Base-by-base conservation (phyloP, 2,329 filamentous ascomycete species). In the Penicillium crustosum region DNA sequence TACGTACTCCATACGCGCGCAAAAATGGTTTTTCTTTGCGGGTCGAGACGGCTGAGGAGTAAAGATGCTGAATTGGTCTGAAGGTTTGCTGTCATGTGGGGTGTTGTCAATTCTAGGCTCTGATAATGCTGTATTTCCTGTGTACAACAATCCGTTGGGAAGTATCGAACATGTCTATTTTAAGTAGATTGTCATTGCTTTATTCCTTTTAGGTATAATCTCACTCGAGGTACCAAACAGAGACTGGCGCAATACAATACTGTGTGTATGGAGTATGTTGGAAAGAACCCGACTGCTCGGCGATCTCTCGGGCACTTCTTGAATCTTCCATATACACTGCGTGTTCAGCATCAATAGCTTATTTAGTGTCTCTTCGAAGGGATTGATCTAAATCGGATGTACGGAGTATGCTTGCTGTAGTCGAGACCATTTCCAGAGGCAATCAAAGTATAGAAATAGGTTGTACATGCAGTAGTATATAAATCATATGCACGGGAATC, bases 401-500 rank as follows among this genome's bases (percentile, higher is more conserved):
- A 19, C 35, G 5, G n/a, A 19, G 36, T 5, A 15, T 31, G 31
- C 12, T 41, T 21, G 36, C 21, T 47, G 31, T 23, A 51, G 1
- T 27, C 15, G 4, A 48, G 19, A n/a, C 29, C 19, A 35, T 33
- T 33, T 31, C 19, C 13, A 17, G 10, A 47, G 31, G 21, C 17
- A 29, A 17, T 8, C 6, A 48, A 25, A 17, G 19, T 23, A 44
- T 29, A 12, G 19, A 31, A 31, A 31, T 31, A 17, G 6, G 31
- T 48, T 23, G 29, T 21, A 12, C 19, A 53, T 53, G 49, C 42
- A 47, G 53, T 35, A 35, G 33, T 35, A 38, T 35, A 38, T n/a
- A 27, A 39, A 52, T 48, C 43, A 19, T 44, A 53, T 57, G 42
- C 49, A 53, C 31, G 13, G 49, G 6, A 47, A 47, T 48, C 42